Evolutionary conservation across 164 flowering plant species (phyloP).

Genomic region (Tinospora cordifolia): DNA sequence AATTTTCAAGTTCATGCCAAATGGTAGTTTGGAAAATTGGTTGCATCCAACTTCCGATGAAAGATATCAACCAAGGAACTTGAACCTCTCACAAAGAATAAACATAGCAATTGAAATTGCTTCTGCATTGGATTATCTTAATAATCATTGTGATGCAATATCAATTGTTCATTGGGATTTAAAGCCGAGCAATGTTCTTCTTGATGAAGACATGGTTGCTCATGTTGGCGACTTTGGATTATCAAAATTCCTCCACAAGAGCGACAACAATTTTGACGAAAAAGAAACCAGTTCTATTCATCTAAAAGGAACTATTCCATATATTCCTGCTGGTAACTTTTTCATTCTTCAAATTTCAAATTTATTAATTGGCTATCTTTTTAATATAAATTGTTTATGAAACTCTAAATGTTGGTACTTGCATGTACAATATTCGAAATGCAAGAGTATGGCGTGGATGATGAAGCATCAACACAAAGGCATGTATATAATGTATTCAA

Average conservation of each 20-base stretch:
- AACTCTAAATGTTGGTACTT: no score
- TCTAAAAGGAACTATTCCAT: conserved; percentile 5
- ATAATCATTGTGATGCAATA: neutral
- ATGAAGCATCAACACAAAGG: neutral
- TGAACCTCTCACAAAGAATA: neutral
- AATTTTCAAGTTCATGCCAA: no score
- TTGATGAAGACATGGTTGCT: conserved; percentile 1
- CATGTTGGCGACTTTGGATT: neutral
- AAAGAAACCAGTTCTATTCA: neutral
- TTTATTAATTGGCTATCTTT: no score
- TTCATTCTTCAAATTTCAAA: no score
- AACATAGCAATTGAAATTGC: neutral
- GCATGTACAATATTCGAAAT: neutral
- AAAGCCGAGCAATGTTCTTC: neutral
- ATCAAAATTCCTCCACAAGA: conserved; percentile 1
- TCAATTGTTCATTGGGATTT: neutral
- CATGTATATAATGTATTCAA: neutral
- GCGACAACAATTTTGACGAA: neutral
- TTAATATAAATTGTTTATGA: no score
- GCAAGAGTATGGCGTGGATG: neutral
- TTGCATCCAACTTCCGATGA: neutral
- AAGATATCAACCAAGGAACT: neutral
- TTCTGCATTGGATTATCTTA: conserved; percentile 1
- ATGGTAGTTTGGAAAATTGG: neutral
- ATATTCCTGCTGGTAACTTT: conserved; percentile 10